Base-by-base conservation (phyloP, 2,329 filamentous ascomycete genomes). In the Talaromyces atroroseus region DNA sequence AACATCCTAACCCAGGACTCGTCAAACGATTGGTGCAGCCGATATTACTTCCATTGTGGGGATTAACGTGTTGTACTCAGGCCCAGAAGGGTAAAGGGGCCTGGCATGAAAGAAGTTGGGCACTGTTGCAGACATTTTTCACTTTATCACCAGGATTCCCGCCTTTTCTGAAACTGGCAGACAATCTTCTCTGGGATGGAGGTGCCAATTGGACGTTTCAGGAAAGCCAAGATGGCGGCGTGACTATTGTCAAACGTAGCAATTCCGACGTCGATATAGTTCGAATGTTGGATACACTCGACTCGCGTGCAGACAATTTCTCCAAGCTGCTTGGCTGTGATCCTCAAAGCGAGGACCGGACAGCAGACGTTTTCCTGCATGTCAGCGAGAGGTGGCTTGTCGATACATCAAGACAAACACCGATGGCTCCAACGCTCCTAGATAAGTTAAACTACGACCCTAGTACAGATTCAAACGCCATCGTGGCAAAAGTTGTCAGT, bases 1-100 rank as follows among this genome's bases (percentile, higher is more conserved):
- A 74, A 34, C 74, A 75, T 60, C 74, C 74, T 16, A 76, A 75
- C 54, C 74, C 74, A 16, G 68, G 70, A 4, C 67, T 76, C 16
- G 70, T 75, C 18, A 76, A 74, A 57, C 68, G 74, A 49, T 60
- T 75, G 7, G 61, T 76, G 2, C 66, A 67, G 44, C 73, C 73
- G 3, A 65, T 74, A 23, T 62, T 76, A 34, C 63, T 75, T 21
- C 71, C 74, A 5, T 64, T 76, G 3, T 76, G 74, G 74, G 72
- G 74, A 5, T 51, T 76, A 23, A 61, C 65, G 26, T 75, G 70
- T 54, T 72, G 69, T 55, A 61, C 73, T n/a, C 58, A 65, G 49
- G 21, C 46, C 21, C 66, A 73, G 50, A 58, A 70, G 21, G 49
- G 65, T 36, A 61, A 64, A 2, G 57, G 44, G 3, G 36, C 7